Evolutionary conservation across 441 rosid species (phyloP), one percentile per base, ranked within the genome.

Genomic region (Manihot esculenta): DNA sequence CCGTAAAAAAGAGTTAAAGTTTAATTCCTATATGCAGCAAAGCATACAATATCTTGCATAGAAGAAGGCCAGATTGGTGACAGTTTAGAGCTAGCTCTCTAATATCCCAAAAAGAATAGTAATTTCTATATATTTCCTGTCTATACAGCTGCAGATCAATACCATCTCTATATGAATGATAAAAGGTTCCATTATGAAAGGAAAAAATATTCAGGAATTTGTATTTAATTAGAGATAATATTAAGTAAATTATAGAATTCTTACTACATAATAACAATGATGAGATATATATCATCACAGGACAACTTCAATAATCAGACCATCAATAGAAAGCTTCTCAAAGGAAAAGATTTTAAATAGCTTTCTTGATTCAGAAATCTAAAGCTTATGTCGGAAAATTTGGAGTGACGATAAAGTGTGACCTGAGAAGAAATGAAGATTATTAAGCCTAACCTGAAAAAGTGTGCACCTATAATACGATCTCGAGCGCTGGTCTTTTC

Each of bases 381-480:
- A 7, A 30, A 30, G n/a, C 53, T 44, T n/a, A 30, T 3, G 24
- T 49, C 10, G 7, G 50, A 11, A 45, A 18, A 57, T 41, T 41
- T 24, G 35, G 44, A n/a, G n/a, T 35, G 68, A 68, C 11, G 14
- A 55, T 10, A 17, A 45, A 7, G 27, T 49, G 21, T 42, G 55
- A 10, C 13, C 23, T 27, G 21, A 24, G 8, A 66, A 24, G 48
- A 20, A 50, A 65, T 30, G 35, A 8, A 44, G n/a, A 57, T 35
- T 35, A 66, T 62, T 50, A 49, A 30, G n/a, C 61, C 66, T 64
- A 55, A 90, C 99, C 99, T 95, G 91, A 95, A 95, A 87, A 95
- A 92, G 75, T 90, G 98, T 51, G 99, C 98, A 9, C 99, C 99
- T 73, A 94, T 78, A 38, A 94, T 88, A 66, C 97, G 93, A 78